A percentile compares a stretch with the other conserved stretches of the same genome.
Conservation (phyloP, 1,284 basidiomycete species). For the Cystobasidiaceae sp. region DNA sequence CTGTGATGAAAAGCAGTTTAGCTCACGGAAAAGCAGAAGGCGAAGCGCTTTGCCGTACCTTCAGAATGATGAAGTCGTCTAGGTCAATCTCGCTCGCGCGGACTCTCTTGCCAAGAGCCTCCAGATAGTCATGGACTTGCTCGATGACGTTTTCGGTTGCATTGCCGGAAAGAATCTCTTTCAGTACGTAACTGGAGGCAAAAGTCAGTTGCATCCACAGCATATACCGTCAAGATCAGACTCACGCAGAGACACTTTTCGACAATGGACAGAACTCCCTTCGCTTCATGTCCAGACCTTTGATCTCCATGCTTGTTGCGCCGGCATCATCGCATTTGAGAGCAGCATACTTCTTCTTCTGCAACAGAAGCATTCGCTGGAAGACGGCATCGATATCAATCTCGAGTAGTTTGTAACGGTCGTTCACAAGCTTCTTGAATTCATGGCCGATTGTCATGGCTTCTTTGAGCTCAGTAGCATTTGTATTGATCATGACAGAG, state of each 20-base stretch:
- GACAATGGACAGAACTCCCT: conserved; percentile 89
- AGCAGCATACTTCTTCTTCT: conserved; percentile 99
- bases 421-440: conserved; percentile 94
- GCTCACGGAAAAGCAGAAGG: not conserved
- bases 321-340: conserved; percentile 80
- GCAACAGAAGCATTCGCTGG: conserved; percentile 82
- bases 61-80: conserved; percentile 92
- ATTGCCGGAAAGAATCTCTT: conserved; percentile 86
- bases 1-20: conserved; percentile 49
- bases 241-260: conserved; percentile 85
- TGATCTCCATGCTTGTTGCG: conserved; percentile 72
- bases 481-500: conserved; percentile 97
- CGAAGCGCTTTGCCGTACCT: conserved; percentile 53
- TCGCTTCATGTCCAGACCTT: conserved; percentile 98
- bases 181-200: conserved; percentile 67
- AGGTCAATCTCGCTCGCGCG: conserved; percentile 69
- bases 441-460: conserved; percentile 85
- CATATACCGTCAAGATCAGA: not conserved
- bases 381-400: conserved; percentile 96
- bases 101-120: conserved; percentile 67
- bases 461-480: conserved; percentile 77
- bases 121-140: conserved; percentile 87
- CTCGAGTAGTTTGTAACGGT: conserved; percentile 88
- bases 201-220: not conserved
- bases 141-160: conserved; percentile 83